Conservation (phyloP, 306 rosid genomes). For the Lathyrus sativus region DNA sequence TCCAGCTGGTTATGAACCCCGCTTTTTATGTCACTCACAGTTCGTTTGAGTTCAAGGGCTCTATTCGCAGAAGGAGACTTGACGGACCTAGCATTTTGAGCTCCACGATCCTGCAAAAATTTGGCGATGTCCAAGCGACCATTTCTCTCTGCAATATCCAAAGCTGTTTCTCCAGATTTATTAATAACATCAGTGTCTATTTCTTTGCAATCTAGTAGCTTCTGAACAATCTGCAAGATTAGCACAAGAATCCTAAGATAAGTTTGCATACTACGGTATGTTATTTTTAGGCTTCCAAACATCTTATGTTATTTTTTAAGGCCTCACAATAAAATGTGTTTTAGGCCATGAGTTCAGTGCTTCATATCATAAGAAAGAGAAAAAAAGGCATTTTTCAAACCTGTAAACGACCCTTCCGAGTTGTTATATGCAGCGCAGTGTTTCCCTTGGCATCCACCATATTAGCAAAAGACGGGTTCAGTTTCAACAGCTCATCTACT, state of each 20-base stretch:
- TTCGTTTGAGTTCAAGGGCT: conserved; percentile 65
- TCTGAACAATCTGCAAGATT: conserved; percentile 58
- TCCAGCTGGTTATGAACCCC: conserved; percentile 84
- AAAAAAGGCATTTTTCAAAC: conserved; percentile 39
- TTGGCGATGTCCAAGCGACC: conserved; percentile 45
- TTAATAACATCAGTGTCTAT: conserved; percentile 47
- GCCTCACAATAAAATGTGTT: too few relatives aligned
- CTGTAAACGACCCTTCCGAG: conserved; percentile 67
- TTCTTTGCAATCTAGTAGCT: conserved; percentile 53
- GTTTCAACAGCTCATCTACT: conserved; percentile 58
- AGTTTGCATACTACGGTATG: conserved; percentile 22
- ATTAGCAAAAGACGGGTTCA: conserved; percentile 53
- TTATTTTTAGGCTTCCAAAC: too few relatives aligned
- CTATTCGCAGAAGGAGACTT: conserved; percentile 47
- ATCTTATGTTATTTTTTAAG: too few relatives aligned
- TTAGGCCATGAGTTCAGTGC: background rate
- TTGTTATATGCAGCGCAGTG: conserved; percentile 71
- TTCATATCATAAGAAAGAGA: background rate
- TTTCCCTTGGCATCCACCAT: conserved; percentile 70
- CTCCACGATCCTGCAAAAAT: conserved; percentile 53
- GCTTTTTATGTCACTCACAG: conserved; percentile 73
- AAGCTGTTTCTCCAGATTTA: conserved; percentile 69
- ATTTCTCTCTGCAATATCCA: conserved; percentile 68
- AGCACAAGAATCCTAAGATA: conserved; percentile 10
- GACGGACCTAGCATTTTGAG: conserved; percentile 62